Evolutionary conservation across 208 protist genomes (phyloP), one percentile per base, ranked within the genome.

Genomic region (Acanthamoeba triangularis): DNA sequence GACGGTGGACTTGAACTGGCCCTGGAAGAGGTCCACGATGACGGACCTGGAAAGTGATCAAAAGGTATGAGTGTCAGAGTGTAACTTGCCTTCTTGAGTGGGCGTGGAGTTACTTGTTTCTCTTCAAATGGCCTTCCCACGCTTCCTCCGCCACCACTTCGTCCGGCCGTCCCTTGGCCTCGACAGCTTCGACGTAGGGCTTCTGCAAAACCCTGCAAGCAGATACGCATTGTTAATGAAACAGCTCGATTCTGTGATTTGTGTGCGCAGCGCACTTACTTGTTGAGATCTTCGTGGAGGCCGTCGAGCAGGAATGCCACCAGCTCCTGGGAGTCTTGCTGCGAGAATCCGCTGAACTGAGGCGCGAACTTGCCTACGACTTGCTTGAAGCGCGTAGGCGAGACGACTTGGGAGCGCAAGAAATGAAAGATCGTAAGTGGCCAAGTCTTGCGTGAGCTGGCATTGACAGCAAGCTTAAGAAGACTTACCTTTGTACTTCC

Each of bases 71-170:
- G 63, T 2, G 14, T 56, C 2, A 69, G 25, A 69, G 63, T 20
- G 20, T 0, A 2, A 30, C 13, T 16, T 1, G 63, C 20, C 4
- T 13, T 33, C 63, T 23, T 7, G 63, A 33, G 23, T 28, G 23
- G 1, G 30, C 28, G 59, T 35, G 23, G 28, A 11, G 30, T 10
- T 33, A 69, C 23, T 97, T 96, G 88, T 99, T 99, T 65, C 96
- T 85, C 63, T 97, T 78, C 47, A 92, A 96, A 90, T 99, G 99
- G 44, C 98, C 95, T 14, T 93, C 84, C 98, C 98, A 99, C 56
- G 98, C 98, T n/a, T 97, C 94, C n/a, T 95, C 85, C 20, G 99
- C 98, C 16, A 99, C 96, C 47, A 98, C 97, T 7, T 96, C 84
- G 95, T 99, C 96, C 35, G 88, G 98, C 35, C 88, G 97, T 18